These are phyloP conservation scores for Cladophialophora exuberans DNA, from an alignment of 2,329 filamentous ascomycete species.

Conservation along the genomic window DNA sequence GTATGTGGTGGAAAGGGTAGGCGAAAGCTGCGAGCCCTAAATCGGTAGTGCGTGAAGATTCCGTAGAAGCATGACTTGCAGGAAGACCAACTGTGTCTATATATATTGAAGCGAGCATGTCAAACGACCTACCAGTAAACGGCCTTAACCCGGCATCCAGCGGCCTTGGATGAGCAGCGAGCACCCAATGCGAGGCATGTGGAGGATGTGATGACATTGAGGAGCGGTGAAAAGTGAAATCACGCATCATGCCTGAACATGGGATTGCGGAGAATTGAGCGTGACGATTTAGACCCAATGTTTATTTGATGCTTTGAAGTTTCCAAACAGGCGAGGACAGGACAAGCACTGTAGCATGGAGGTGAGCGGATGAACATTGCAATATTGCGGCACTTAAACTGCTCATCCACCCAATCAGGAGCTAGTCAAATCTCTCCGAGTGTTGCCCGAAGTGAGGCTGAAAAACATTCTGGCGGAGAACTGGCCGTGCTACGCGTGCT, in stretches of 20 bases:
- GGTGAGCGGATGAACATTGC: not conserved
- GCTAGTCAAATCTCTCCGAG: not conserved
- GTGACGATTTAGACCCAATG: not conserved
- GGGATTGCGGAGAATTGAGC: too few species aligned
- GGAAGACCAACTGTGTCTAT: too few species aligned
- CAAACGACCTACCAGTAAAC: not conserved
- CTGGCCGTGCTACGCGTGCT: too few species aligned
- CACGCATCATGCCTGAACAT: not conserved
- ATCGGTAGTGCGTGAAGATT: not conserved
- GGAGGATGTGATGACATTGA: not conserved
- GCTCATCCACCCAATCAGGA: not conserved
- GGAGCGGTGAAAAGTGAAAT: not conserved
- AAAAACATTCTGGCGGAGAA: not conserved
- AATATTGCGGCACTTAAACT: conserved; percentile 1
- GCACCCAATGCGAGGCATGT: not conserved
- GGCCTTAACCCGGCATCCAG: conserved; percentile 5
- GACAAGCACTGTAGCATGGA: too few species aligned
- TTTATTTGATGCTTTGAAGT: not conserved
- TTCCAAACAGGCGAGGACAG: not conserved
- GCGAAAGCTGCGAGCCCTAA: too few species aligned
- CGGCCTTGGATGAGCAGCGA: too few species aligned
- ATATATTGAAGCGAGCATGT: not conserved
- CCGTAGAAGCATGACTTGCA: too few species aligned
- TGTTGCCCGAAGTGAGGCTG: not conserved
- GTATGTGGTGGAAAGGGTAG: too few species aligned